These are phyloP conservation scores for Paraconiothyrium sp. DNA, from an alignment of 2,329 filamentous ascomycete species.

Conservation along the genomic window DNA sequence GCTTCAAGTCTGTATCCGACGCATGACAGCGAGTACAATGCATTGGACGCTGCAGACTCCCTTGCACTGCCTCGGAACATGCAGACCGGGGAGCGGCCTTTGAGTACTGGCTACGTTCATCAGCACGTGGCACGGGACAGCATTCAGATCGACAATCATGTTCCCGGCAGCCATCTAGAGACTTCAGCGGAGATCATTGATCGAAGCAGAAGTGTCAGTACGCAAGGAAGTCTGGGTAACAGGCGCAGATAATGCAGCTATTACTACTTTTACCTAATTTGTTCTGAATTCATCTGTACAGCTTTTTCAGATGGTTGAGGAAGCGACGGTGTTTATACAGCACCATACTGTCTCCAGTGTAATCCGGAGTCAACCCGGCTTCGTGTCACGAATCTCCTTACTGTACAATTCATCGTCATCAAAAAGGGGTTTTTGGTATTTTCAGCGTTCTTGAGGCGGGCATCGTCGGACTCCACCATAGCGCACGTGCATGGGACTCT, in stretches of 20 bases:
- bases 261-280: not conserved
- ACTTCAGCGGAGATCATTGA: constrained; percentile 50
- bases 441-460: constrained; percentile 14
- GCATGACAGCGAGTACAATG: constrained; percentile 32
- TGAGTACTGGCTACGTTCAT: constrained; percentile 51
- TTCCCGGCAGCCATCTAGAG: constrained; percentile 44
- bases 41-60: constrained; percentile 14
- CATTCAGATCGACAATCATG: constrained; percentile 44
- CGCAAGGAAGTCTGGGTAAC: constrained; percentile 36
- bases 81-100: constrained; percentile 36
- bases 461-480: not conserved
- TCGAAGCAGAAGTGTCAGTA: constrained; percentile 46
- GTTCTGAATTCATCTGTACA: constrained; percentile 8
- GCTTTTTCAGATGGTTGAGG: constrained; percentile 2
- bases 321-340: constrained; percentile 2
- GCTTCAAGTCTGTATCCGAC: constrained; percentile 47
- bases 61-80: constrained; percentile 31
- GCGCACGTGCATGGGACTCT: constrained; percentile 9
- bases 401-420: constrained; percentile 28
- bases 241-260: constrained; percentile 18
- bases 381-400: constrained; percentile 37
- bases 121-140: constrained; percentile 51
- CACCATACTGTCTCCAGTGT: constrained; percentile 17
- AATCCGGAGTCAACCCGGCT: constrained; percentile 22
- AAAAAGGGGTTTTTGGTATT: constrained; percentile 26